Evolutionary conservation across 441 rosid genomes (phyloP).

Genomic region (Mallotus repandus): DNA sequence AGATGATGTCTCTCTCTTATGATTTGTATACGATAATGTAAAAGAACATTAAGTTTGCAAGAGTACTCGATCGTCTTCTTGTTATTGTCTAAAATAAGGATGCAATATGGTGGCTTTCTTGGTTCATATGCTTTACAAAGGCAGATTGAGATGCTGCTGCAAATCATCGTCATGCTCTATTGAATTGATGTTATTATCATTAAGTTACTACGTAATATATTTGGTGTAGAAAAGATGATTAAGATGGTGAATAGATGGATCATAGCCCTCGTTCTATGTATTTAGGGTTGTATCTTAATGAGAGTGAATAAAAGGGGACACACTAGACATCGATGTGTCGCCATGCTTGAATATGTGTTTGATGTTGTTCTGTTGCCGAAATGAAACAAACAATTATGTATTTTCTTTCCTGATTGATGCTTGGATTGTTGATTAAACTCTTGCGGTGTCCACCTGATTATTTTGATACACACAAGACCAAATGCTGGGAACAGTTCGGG

Average conservation of each 20-base stretch:
- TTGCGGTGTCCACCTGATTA: too few relatives aligned
- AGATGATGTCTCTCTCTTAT: background rate
- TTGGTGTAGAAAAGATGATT: background rate
- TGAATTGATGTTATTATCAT: background rate
- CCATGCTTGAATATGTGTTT: background rate
- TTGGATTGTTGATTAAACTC: too few relatives aligned
- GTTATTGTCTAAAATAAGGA: background rate
- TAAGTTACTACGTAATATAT: background rate
- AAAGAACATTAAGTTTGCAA: background rate
- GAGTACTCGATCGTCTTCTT: background rate
- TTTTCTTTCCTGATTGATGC: background rate
- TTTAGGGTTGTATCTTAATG: conserved; percentile 6
- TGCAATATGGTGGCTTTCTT: background rate
- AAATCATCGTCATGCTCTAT: too few relatives aligned
- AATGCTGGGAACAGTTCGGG: too few relatives aligned
- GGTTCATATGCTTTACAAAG: background rate
- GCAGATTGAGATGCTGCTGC: background rate
- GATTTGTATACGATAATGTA: conserved; percentile 4
- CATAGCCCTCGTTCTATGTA: conserved; percentile 6
- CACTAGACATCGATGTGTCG: conserved; percentile 19
- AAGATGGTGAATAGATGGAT: background rate
- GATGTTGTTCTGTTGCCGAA: background rate
- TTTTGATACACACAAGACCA: too few relatives aligned
- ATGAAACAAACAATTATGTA: background rate
- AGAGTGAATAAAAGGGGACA: conserved; percentile 27